Percentiles rank a stretch among this genome's conserved stretches.
Conservation (phyloP, 495 filamentous ascomycete genomes). For the Lasiosphaeris hirsuta region DNA sequence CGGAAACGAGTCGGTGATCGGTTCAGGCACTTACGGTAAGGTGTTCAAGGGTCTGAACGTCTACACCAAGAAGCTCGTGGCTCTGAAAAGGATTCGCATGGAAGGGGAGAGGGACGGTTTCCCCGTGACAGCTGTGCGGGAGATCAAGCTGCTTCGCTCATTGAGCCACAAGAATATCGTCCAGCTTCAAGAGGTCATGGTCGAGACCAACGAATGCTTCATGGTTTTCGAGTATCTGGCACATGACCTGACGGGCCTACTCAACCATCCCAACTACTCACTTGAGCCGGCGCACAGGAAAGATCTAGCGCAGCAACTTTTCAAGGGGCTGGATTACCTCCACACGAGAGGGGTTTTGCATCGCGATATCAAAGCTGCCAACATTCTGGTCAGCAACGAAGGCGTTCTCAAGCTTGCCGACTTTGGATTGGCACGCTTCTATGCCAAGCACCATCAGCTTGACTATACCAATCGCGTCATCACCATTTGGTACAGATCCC, state of each 20-base stretch:
- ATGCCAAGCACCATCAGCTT: constrained; percentile 84
- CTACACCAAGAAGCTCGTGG: constrained; percentile 85
- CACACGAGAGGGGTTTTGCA: constrained; percentile 92
- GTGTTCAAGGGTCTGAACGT: constrained; percentile 98
- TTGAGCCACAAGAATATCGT: constrained; percentile 91
- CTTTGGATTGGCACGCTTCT: constrained; percentile 97
- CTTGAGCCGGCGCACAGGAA: constrained; percentile 88
- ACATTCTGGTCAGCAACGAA: constrained; percentile 86
- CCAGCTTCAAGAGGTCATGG: constrained; percentile 90
- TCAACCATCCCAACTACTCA: constrained; percentile 92
- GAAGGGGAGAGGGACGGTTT: constrained; percentile 97
- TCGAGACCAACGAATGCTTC: constrained; percentile 96
- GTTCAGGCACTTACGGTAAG: constrained; percentile 92
- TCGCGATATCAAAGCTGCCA: constrained; percentile 92
- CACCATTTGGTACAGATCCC: constrained; percentile 94
- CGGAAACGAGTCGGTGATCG: constrained; percentile 90
- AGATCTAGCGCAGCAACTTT: constrained; percentile 87
- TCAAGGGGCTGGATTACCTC: constrained; percentile 90
- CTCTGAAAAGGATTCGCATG: constrained; percentile 84
- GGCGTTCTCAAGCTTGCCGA: constrained; percentile 91
- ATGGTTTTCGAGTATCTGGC: constrained; percentile 99
- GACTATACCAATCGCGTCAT: constrained; percentile 99
- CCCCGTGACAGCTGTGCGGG: constrained; percentile 92
- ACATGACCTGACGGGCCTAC: constrained; percentile 68
- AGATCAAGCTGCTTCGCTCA: constrained; percentile 94